These are phyloP conservation scores for Amanita inopinata DNA, from an alignment of 768 basidiomycete genomes.

Conservation along the genomic window DNA sequence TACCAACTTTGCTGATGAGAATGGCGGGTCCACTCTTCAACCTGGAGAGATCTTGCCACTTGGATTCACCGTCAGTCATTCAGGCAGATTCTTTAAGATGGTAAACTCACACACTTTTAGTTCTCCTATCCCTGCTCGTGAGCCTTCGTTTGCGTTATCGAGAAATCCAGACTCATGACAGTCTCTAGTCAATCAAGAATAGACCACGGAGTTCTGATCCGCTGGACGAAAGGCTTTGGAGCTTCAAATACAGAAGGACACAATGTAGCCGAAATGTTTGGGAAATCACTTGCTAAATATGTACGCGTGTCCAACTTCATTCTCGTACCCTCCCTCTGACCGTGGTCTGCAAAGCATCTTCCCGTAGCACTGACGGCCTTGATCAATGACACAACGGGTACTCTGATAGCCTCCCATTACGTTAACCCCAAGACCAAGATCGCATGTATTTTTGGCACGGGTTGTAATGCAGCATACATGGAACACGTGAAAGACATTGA, in stretches of 20 bases:
- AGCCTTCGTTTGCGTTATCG: constrained; percentile 22
- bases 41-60: constrained; percentile 61
- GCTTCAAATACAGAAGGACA: constrained; percentile 84
- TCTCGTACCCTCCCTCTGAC: constrained; percentile 2
- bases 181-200: constrained; percentile 75
- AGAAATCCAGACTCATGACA: neutral
- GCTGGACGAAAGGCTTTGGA: constrained; percentile 99
- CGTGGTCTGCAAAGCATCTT: constrained; percentile 44
- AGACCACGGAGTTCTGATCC: constrained; percentile 88
- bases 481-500: constrained; percentile 78
- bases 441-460: constrained; percentile 95
- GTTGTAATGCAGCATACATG: constrained; percentile 98
- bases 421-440: constrained; percentile 88
- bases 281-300: constrained; percentile 63
- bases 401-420: constrained; percentile 93
- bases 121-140: constrained; percentile 95
- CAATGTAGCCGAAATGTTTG: constrained; percentile 93
- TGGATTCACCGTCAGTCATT: constrained; percentile 80
- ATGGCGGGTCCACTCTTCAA: constrained; percentile 37
- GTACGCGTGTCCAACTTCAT: constrained; percentile 33
- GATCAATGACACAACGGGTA: constrained; percentile 98
- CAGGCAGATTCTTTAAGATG: neutral
- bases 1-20: constrained; percentile 47
- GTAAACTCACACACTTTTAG: constrained; percentile 24
- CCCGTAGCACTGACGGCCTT: constrained; percentile 77